Percentiles rank a stretch among this genome's conserved stretches.
These are phyloP conservation scores for Aspergillus awamori DNA, from an alignment of 2,329 filamentous ascomycete species.

Conservation along the genomic window DNA sequence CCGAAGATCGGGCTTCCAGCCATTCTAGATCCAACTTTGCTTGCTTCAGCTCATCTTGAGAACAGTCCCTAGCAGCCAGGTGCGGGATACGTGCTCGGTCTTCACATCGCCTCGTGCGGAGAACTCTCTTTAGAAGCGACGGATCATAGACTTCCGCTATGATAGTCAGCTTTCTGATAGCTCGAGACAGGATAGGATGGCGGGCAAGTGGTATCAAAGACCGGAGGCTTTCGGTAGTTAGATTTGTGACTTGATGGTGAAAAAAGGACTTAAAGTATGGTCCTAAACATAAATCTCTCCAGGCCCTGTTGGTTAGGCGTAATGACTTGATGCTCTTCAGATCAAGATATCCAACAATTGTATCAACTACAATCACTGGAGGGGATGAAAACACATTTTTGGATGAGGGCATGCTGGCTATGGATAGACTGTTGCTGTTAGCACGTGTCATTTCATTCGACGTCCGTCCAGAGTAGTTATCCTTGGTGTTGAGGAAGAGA, in stretches of 20 bases:
- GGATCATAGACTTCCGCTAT: not conserved
- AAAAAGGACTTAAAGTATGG: not conserved
- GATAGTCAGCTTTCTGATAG: not conserved
- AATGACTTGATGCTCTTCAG: not conserved
- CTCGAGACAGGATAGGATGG: not conserved
- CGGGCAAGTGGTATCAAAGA: not conserved
- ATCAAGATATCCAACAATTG: not conserved
- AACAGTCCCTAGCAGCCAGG: not conserved
- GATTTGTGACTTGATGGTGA: not conserved
- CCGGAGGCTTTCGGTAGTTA: not conserved
- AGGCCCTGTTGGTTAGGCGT: not conserved
- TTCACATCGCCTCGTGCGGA: not conserved
- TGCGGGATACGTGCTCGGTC: not conserved
- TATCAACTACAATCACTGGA: not conserved
- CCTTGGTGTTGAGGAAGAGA: too few species aligned
- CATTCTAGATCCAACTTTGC: not conserved
- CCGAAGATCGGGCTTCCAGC: not conserved
- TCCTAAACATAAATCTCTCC: not conserved
- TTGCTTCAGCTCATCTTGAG: not conserved
- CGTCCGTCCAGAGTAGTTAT: too few species aligned
- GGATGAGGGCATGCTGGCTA: not conserved
- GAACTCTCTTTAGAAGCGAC: not conserved
- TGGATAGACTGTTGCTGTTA: not conserved
- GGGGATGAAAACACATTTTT: not conserved
- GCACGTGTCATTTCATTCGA: rapidly evolving